phyloP scores from a whole-genome alignment of 2,329 filamentous ascomycete genomes.

The Anthostomella pinea region DNA sequence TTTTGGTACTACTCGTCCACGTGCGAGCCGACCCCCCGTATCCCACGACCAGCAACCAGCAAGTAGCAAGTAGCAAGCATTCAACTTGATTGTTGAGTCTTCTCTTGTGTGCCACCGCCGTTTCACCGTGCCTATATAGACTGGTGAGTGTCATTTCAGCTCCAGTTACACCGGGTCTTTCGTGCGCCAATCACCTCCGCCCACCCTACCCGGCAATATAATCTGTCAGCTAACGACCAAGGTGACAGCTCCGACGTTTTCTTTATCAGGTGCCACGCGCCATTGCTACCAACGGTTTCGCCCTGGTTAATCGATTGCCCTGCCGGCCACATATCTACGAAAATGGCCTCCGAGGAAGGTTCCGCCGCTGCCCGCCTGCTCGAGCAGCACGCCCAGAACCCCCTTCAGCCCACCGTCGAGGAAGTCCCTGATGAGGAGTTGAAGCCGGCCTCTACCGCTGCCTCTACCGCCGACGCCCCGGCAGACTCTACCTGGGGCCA shows the following conservation, averaged over 20 bases:
- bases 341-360: slow-evolving; percentile 48
- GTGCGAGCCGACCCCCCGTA: slow-evolving; percentile 23
- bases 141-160: slow-evolving; percentile 12
- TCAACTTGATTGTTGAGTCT: slow-evolving; percentile 21
- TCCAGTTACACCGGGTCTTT: too few relatives aligned
- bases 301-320: slow-evolving; percentile 16
- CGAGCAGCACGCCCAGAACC: slow-evolving; percentile 56
- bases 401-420: slow-evolving; percentile 67
- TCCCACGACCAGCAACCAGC: slow-evolving; percentile 3
- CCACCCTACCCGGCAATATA: slow-evolving; percentile 1
- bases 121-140: slow-evolving; percentile 14
- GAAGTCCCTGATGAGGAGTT: slow-evolving; percentile 80
- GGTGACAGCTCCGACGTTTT: slow-evolving; percentile 8
- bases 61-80: slow-evolving; percentile 6
- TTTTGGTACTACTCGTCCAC: slow-evolving; percentile 26
- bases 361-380: slow-evolving; percentile 62
- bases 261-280: slow-evolving; percentile 11
- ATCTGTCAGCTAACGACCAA: too few relatives aligned
- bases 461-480: slow-evolving; percentile 38
- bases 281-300: slow-evolving; percentile 9
- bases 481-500: slow-evolving; percentile 45
- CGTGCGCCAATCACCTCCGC: too few relatives aligned
- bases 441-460: slow-evolving; percentile 50
- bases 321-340: slow-evolving; percentile 14
- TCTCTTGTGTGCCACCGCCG: slow-evolving; percentile 8